Percentiles rank a stretch among this genome's conserved stretches.
These are phyloP conservation scores for Striga hermonthica DNA, from an alignment of 305 asterid species.

Conservation along the genomic window DNA sequence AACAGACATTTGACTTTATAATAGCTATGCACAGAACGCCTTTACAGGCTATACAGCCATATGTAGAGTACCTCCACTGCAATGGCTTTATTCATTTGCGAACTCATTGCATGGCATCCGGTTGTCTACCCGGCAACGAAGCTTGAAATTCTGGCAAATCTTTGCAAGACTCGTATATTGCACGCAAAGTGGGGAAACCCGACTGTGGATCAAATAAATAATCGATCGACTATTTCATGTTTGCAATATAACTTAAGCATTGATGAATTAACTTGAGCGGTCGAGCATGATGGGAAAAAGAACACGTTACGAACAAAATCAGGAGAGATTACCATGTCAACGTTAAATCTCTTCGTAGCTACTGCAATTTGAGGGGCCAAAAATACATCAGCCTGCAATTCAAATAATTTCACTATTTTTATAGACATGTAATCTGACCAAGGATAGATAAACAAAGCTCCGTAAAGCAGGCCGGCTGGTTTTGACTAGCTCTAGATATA, in stretches of 20 bases:
- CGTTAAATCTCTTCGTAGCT: constrained; percentile 46
- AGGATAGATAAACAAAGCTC: no score
- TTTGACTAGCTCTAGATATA: not conserved
- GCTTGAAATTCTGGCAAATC: constrained; percentile 60
- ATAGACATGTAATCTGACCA: no score
- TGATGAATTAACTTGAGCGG: not conserved
- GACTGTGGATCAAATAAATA: constrained; percentile 39
- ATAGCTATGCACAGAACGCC: not conserved
- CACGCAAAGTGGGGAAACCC: constrained; percentile 44
- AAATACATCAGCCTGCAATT: constrained; percentile 74
- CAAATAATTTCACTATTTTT: not conserved
- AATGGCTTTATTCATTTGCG: not conserved
- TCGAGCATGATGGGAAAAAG: not conserved
- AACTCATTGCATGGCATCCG: constrained; percentile 48
- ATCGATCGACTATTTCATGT: not conserved
- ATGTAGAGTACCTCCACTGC: not conserved
- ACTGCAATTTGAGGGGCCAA: constrained; percentile 74
- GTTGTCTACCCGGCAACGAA: constrained; percentile 66
- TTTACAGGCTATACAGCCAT: not conserved
- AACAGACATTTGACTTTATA: no score
- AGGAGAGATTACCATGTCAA: constrained; percentile 52
- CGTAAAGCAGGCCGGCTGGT: no score
- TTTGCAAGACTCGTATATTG: constrained; percentile 44
- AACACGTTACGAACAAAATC: not conserved
- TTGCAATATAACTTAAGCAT: not conserved